Evolutionary conservation across 352 stramenopile species (phyloP).

Genomic region (Globisporangium canariense): DNA sequence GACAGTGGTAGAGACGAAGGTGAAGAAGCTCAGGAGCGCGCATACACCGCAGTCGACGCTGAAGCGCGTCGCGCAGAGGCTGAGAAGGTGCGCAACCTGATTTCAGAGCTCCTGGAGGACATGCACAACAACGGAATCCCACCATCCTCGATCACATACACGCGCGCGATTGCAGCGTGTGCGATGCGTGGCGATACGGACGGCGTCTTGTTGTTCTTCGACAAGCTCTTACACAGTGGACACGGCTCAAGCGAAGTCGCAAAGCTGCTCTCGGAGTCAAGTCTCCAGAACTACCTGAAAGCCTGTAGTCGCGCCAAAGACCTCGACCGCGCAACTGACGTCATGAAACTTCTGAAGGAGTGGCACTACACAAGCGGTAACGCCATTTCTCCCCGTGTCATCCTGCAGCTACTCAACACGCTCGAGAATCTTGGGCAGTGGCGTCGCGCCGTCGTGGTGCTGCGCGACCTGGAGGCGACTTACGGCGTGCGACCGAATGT

Average conservation of each 20-base stretch:
- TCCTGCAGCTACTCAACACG: constrained; percentile 45
- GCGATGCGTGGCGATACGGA: constrained; percentile 34
- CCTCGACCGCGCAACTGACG: constrained; percentile 31
- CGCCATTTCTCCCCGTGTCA: constrained; percentile 22
- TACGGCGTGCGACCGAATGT: constrained; percentile 47
- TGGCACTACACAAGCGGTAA: constrained; percentile 25
- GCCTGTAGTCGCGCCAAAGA: constrained; percentile 30
- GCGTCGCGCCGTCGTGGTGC: constrained; percentile 39
- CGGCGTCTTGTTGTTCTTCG: constrained; percentile 38
- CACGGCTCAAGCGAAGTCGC: constrained; percentile 3
- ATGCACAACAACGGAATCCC: constrained; percentile 24
- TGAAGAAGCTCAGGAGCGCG: no score
- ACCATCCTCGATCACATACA: constrained; percentile 25
- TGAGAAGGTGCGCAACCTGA: constrained; percentile 3
- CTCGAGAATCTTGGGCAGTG: constrained; percentile 46
- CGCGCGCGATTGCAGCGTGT: constrained; percentile 36
- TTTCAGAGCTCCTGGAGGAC: constrained; percentile 29
- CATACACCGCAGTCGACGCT: neutral
- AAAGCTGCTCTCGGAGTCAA: constrained; percentile 29
- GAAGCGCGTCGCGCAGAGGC: neutral
- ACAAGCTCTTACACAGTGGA: constrained; percentile 12
- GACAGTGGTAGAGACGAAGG: constrained; percentile 1
- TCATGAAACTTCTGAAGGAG: constrained; percentile 31
- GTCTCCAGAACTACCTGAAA: constrained; percentile 37
- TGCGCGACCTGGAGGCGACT: constrained; percentile 37